A percentile compares a stretch with the other conserved stretches of the same genome.
phyloP scores from a whole-genome alignment of 768 basidiomycete species.

The Leccinum broughii region DNA sequence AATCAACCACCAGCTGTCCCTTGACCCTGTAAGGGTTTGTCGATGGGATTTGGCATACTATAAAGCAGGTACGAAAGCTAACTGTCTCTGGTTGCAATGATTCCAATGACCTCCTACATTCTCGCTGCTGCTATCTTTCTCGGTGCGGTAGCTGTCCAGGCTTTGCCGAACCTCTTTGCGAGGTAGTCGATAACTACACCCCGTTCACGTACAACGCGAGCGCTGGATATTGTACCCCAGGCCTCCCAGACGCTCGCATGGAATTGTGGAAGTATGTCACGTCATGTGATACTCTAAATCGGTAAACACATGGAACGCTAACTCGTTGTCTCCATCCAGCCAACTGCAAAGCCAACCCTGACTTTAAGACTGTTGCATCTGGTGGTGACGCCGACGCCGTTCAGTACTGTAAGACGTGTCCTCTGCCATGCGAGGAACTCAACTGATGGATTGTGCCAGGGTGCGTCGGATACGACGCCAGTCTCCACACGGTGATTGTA shows the following conservation, averaged over 20 bases:
- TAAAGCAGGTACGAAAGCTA: not conserved
- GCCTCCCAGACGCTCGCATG: conserved; percentile 44
- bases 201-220: conserved; percentile 54
- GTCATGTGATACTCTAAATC: not conserved
- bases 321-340: conserved; percentile 24
- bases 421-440: not conserved
- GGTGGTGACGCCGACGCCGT: conserved; percentile 45
- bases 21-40: no score
- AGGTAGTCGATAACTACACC: conserved; percentile 43
- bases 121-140: conserved; percentile 20
- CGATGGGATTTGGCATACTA: not conserved
- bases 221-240: conserved; percentile 46
- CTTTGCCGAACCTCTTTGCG: conserved; percentile 28
- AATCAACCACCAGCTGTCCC: no score
- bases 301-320: not conserved
- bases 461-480: conserved; percentile 55
- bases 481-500: conserved; percentile 37
- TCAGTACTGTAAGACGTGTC: conserved; percentile 42
- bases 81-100: not conserved
- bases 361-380: conserved; percentile 46
- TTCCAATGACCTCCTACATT: conserved; percentile 19
- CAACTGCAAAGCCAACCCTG: conserved; percentile 34
- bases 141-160: conserved; percentile 11
- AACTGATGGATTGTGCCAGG: conserved; percentile 32
- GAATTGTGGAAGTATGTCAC: conserved; percentile 54